Base-by-base conservation (phyloP, 1,139 yeast genomes). In the Trichomonascaceae sp. region DNA sequence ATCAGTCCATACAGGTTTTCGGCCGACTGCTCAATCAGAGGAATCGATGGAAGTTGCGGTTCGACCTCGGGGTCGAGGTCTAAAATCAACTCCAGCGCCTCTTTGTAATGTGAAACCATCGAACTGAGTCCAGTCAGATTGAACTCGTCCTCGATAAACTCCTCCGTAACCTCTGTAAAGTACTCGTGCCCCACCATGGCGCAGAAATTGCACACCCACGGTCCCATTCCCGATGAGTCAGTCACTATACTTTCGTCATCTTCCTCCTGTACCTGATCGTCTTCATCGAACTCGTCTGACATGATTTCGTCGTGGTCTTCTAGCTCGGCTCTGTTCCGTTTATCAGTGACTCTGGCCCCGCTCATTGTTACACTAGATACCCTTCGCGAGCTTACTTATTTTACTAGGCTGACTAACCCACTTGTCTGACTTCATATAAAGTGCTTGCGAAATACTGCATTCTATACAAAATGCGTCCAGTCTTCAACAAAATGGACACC, bases 131-230 rank as follows among this genome's bases (percentile, higher is more conserved):
- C 97, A 1, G 97, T 87, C 47, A 89, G 66, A 52, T 89, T 89
- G 65, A 89, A 89, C 49, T 89, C 97, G 57, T 89, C 99, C 50
- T 87, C 96, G 43, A 89, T 84, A 54, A 85, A 89, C 35, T 85
- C 96, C 38, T 82, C 89, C 1, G 87, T 70, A 14, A 89, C 95
- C 42, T 89, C 93, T 26, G 89, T 93, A 57, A 85, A 85, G 56
- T 77, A 87, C 51, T 89, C 96, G 53, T 85, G 93, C 16, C 94
- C 95, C 50, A 80, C 82, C 44, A 77, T 67, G 30, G 82, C 73
- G 54, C 96, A 85, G 57, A 78, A 87, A 48, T 80, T 82, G 42
- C 81, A 73, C 45, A 89, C 80, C 98, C 98, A 89, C 29, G 92
- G 77, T 13, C 44, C 48, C 16, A 41, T 42, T 0, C 38, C 42